Percentiles rank a stretch among this genome's conserved stretches.
These are phyloP conservation scores for Penicillium sp. DNA, from an alignment of 2,329 filamentous ascomycete species.

Conservation along the genomic window DNA sequence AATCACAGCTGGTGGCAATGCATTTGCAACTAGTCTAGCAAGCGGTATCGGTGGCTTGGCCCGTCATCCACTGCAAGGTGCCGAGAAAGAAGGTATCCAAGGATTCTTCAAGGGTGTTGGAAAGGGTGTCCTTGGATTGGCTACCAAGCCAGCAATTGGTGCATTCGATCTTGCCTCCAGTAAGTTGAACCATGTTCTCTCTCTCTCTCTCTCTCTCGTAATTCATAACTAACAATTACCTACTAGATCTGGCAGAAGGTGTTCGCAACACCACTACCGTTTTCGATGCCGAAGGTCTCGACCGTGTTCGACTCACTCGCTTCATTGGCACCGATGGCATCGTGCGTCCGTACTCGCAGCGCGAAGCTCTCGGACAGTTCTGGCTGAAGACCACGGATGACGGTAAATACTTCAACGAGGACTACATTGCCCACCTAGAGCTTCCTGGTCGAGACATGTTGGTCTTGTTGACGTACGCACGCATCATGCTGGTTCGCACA, in stretches of 20 bases:
- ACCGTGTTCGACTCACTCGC: constrained; percentile 87
- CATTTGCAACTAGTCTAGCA: constrained; percentile 86
- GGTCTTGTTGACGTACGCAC: constrained; percentile 81
- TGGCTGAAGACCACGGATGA: constrained; percentile 99
- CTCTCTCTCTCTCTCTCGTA: neutral
- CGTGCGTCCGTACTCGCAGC: constrained; percentile 88
- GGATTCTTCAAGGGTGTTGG: constrained; percentile 98
- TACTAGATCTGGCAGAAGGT: constrained; percentile 77
- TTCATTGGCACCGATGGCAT: constrained; percentile 92
- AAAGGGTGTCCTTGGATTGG: constrained; percentile 89
- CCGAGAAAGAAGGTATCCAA: constrained; percentile 88
- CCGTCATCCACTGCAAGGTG: constrained; percentile 89
- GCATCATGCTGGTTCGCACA: constrained; percentile 86
- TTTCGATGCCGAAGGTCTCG: constrained; percentile 90
- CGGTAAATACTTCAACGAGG: constrained; percentile 95
- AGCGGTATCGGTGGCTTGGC: constrained; percentile 92
- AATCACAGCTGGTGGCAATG: constrained; percentile 92
- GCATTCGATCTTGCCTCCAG: constrained; percentile 94
- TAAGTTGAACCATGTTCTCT: constrained; percentile 16
- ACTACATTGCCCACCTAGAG: constrained; percentile 95
- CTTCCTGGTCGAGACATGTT: constrained; percentile 84
- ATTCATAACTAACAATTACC: neutral
- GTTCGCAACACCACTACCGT: constrained; percentile 98
- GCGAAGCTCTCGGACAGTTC: constrained; percentile 93
- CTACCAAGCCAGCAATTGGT: constrained; percentile 94